Evolutionary conservation across 176 grass and related monocot species (phyloP).

Genomic region (Dendrocalamus sinicus): DNA sequence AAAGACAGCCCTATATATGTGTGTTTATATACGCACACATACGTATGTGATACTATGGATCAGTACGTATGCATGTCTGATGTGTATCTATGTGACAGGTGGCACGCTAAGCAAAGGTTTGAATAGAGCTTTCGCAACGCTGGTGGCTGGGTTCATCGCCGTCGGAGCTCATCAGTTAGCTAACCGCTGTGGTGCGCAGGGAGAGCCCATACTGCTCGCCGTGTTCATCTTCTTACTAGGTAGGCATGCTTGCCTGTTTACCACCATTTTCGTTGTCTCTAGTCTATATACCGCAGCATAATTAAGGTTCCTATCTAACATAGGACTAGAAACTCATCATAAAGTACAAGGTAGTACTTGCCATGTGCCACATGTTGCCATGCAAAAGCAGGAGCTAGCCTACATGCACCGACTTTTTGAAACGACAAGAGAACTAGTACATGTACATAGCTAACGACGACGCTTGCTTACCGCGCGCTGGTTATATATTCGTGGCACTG

Average conservation of each 20-base stretch:
- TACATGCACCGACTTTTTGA: not conserved
- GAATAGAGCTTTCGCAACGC: conserved; percentile 65
- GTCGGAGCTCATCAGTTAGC: conserved; percentile 77
- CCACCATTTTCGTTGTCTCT: not conserved
- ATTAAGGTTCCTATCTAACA: too few species aligned
- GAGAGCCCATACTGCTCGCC: conserved; percentile 69
- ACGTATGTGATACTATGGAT: not conserved
- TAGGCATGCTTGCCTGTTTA: not conserved
- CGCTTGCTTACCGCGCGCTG: not conserved
- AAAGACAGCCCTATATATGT: not conserved
- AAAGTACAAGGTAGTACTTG: too few species aligned
- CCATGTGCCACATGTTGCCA: not conserved
- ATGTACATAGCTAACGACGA: not conserved
- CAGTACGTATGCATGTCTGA: not conserved
- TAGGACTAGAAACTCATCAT: too few species aligned
- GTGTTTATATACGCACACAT: not conserved
- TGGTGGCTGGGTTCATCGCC: conserved; percentile 67
- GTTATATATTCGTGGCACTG: not conserved
- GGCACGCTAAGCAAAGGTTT: conserved; percentile 80
- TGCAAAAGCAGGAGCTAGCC: not conserved
- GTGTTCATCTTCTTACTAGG: conserved; percentile 81
- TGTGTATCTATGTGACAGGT: conserved; percentile 39
- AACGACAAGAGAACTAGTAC: not conserved
- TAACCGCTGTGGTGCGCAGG: conserved; percentile 51
- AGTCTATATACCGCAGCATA: too few species aligned